A percentile compares a stretch with the other conserved stretches of the same genome.
Conservation (phyloP, 2,329 filamentous ascomycete species). For the Cercospora berteroae region DNA sequence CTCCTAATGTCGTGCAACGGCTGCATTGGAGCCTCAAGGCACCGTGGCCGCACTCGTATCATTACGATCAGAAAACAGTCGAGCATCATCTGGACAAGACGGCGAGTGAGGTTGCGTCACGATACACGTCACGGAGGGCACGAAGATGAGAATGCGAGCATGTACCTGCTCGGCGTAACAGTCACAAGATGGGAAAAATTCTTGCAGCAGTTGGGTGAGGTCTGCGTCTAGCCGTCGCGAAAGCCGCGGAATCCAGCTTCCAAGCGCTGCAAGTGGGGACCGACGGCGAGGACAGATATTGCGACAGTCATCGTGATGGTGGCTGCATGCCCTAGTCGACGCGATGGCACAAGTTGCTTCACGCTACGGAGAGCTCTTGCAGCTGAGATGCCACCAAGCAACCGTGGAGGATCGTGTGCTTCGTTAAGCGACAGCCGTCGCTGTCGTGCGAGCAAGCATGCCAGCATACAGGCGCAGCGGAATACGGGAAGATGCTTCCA, state of each 20-base stretch:
- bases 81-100: neutral
- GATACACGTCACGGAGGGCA: slow-evolving; percentile 3
- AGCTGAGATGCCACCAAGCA: slow-evolving; percentile 11
- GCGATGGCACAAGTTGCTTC: slow-evolving; percentile 22
- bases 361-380: slow-evolving; percentile 13
- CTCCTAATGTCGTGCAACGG: slow-evolving; percentile 17
- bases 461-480: slow-evolving; percentile 2
- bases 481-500: slow-evolving; percentile 12
- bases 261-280: slow-evolving; percentile 12
- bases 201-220: slow-evolving; percentile 1
- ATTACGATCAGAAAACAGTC: neutral
- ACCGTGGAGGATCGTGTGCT: slow-evolving; percentile 3
- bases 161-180: neutral
- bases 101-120: neutral
- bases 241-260: slow-evolving; percentile 23
- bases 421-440: neutral
- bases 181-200: slow-evolving; percentile 4
- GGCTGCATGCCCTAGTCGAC: slow-evolving; percentile 15
- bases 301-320: slow-evolving; percentile 4
- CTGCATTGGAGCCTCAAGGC: neutral
- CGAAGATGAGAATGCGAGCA: neutral
- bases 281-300: neutral
- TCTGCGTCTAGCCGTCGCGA: slow-evolving; percentile 18
- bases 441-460: neutral
- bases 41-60: neutral